A percentile compares a stretch with the other conserved stretches of the same genome.
These are phyloP conservation scores for Pelargonium exstipulatum DNA, from an alignment of 441 rosid genomes.

Conservation along the genomic window DNA sequence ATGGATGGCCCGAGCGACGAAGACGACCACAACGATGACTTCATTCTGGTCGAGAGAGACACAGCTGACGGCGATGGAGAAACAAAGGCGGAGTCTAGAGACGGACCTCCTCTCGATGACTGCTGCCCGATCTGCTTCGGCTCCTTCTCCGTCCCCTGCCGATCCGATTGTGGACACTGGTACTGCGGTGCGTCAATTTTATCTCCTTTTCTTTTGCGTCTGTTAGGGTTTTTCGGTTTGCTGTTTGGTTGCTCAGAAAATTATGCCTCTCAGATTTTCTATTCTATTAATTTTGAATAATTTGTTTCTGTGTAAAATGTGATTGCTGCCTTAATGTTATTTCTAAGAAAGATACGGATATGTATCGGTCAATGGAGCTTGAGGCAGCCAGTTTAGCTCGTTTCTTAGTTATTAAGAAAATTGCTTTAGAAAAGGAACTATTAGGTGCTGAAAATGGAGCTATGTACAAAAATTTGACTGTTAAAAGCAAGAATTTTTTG, in stretches of 20 bases:
- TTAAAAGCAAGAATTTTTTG: too few relatives aligned
- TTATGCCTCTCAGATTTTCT: neutral
- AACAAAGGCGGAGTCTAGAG: slow-evolving; percentile 20
- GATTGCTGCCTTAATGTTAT: neutral
- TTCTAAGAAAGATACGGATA: too few relatives aligned
- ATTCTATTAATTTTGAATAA: neutral
- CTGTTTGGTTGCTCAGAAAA: slow-evolving; percentile 14
- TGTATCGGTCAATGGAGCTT: too few relatives aligned
- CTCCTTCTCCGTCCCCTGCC: slow-evolving; percentile 42
- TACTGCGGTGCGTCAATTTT: slow-evolving; percentile 41
- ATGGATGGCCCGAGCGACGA: too few relatives aligned
- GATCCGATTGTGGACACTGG: slow-evolving; percentile 61
- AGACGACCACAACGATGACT: too few relatives aligned
- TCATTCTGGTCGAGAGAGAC: too few relatives aligned
- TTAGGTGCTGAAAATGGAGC: neutral
- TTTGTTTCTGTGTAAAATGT: neutral
- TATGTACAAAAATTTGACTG: neutral
- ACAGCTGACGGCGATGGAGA: neutral
- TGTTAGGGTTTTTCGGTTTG: neutral
- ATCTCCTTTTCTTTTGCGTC: neutral
- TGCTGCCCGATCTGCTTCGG: slow-evolving; percentile 53
- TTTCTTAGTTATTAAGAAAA: too few relatives aligned
- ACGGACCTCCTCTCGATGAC: slow-evolving; percentile 46
- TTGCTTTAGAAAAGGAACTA: neutral
- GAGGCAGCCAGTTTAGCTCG: neutral